phyloP scores from a whole-genome alignment of 805 yeast species.

The Candida boidinii region DNA sequence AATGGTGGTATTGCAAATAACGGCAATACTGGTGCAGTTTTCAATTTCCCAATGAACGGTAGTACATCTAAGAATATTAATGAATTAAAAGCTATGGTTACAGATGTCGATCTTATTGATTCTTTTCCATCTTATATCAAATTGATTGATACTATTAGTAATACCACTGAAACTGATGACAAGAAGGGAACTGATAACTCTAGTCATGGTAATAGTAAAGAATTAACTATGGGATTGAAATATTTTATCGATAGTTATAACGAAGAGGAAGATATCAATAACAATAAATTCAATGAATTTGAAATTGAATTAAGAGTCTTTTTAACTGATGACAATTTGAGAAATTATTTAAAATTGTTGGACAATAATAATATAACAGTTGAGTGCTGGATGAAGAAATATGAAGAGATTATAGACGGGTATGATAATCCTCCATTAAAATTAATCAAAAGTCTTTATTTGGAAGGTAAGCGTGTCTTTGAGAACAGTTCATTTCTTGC shows the following conservation, averaged over 20 bases:
- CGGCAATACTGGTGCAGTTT: constrained; percentile 8
- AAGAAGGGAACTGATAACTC: too few species aligned
- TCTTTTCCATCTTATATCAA: constrained; percentile 49
- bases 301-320: constrained; percentile 36
- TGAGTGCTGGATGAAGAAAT: constrained; percentile 42
- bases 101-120: constrained; percentile 44
- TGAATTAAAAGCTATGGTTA: constrained; percentile 29
- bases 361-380: constrained; percentile 35
- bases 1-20: constrained; percentile 4
- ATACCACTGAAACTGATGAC: too few species aligned
- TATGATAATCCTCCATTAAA: constrained; percentile 40
- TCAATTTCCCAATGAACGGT: too few species aligned
- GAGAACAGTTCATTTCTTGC: too few species aligned
- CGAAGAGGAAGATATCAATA: constrained; percentile 7
- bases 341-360: constrained; percentile 26
- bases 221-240: constrained; percentile 24
- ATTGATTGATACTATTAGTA: constrained; percentile 16
- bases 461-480: constrained; percentile 48
- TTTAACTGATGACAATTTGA: constrained; percentile 46
- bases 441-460: constrained; percentile 31
- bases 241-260: constrained; percentile 20
- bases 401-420: constrained; percentile 29
- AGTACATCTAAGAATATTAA: too few species aligned
- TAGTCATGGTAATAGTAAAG: too few species aligned
- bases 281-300: too few species aligned